Base-by-base conservation (phyloP, 2,329 filamentous ascomycete species). In the Aureobasidium subglaciale region DNA sequence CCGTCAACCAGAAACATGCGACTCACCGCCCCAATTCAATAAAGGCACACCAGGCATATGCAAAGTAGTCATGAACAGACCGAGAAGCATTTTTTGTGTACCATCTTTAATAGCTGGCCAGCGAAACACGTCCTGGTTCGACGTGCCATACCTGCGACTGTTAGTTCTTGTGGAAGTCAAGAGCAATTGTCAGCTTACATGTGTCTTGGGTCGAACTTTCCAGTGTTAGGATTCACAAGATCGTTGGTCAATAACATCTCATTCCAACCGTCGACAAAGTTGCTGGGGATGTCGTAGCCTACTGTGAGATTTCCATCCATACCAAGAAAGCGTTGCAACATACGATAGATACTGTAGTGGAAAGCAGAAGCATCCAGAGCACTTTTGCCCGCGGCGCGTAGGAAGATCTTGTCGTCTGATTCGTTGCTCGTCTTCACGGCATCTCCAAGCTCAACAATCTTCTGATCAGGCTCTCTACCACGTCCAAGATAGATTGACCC, bases 111-210 rank as follows among this genome's bases (percentile, higher is more conserved):
- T 71, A 8, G 79, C 75, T 5, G 82, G 82, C 82, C 82, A 85
- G 27, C 82, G 75, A 61, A 85, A 82, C 11, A 85, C 80, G 63
- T 85, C 83, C 67, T 86, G 83, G 63, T 85, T 85, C 7, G 81
- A 82, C 2, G 78, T 76, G 42, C 82, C 82, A 63, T 78, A 84
- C 34, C 34, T 37, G 16, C 13, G 7, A 37, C 7, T 10, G 7
- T 37, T 37, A 15, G 34, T n/a, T n/a, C n/a, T n/a, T n/a, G n/a
- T 6, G 16, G 6, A 15, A 37, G 2, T 37, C 34, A n/a, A 6
- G 7, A 7, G 7, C 11, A 7, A n/a, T 37, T 10, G 16, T 7
- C 7, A n/a, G 16, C 34, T 37, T 37, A 50, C 75, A 85, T 78
- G 63, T 85, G 82, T 1, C 83, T 75, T 3, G 83, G 83, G 60